Base-by-base conservation (phyloP, 2,329 filamentous ascomycete species). In the Phaeosphaeria sp. region DNA sequence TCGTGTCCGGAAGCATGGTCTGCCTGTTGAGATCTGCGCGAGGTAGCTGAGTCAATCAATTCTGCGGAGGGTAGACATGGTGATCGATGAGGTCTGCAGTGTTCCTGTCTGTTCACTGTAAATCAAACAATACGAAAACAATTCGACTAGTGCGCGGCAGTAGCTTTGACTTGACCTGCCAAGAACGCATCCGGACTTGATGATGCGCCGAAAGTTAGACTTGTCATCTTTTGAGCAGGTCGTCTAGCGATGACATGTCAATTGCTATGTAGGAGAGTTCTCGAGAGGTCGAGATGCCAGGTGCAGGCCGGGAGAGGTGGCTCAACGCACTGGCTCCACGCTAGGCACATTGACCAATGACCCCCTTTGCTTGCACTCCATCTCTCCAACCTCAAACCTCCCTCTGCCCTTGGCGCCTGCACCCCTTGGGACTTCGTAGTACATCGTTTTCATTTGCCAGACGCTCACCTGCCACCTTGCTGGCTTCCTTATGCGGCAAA, bases 381-480 rank as follows among this genome's bases (percentile, higher is more conserved):
- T 48, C 44, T 42, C 40, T 48, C 52, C 30, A 46, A 58, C 51
- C 60, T 65, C 64, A 66, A 65, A 66, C 64, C 49, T 40, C 52
- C 59, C 40, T 54, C 40, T 30, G n/a, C 20, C 44, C 51, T 64
- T 61, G 54, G 57, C 62, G 55, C 52, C 36, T 59, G 56, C 50
- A 53, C 49, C 42, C 53, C 55, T 50, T 30, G 39, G 17, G 15
- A 45, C 18, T 24, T 21, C 11, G 52, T 49, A 18, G 52, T 55
- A 45, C 52, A 50, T 15, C 52, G 40, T 49, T 42, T 49, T 46
- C 56, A 61, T 58, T 63, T 54, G 56, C 62, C 59, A 43, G 21
- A 24, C 44, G 25, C 46, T 54, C 50, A 49, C 47, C 53, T 18
- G 22, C 27, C 44, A 30, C 45, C 25, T 61, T 42, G 53, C 55